Evolutionary conservation across 1,139 yeast genomes (phyloP).

Genomic region (Eremothecium sinecaudum): DNA sequence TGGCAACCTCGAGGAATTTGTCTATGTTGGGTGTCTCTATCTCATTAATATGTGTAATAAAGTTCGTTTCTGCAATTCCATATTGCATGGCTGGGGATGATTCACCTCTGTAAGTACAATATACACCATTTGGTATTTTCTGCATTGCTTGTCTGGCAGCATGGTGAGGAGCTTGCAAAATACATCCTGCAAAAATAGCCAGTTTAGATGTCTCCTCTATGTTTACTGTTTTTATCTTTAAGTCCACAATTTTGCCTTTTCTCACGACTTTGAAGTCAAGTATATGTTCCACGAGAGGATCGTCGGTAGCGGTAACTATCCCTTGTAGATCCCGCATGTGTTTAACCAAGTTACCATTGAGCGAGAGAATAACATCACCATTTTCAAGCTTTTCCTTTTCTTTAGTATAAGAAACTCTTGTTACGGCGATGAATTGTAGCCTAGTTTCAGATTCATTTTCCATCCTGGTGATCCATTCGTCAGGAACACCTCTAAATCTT

Average conservation of each 20-base stretch:
- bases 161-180: conserved; percentile 57
- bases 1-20: conserved; percentile 54
- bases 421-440: conserved; percentile 62
- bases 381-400: conserved; percentile 37
- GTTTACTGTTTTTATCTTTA: conserved; percentile 52
- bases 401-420: conserved; percentile 52
- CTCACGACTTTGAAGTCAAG: conserved; percentile 59
- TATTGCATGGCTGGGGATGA: conserved; percentile 86
- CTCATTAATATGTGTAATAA: conserved; percentile 84
- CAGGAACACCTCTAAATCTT: conserved; percentile 76
- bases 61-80: conserved; percentile 70
- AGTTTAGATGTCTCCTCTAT: conserved; percentile 56
- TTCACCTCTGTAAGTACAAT: conserved; percentile 58
- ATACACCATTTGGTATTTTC: conserved; percentile 71
- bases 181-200: conserved; percentile 75
- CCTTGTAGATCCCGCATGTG: conserved; percentile 58
- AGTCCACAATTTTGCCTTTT: conserved; percentile 43
- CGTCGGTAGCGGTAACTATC: conserved; percentile 35
- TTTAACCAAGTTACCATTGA: conserved; percentile 55
- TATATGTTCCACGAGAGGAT: conserved; percentile 26
- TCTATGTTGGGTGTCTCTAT: conserved; percentile 59
- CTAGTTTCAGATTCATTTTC: conserved; percentile 55
- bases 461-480: conserved; percentile 64
- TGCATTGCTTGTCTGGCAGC: conserved; percentile 70
- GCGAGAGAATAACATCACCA: conserved; percentile 67